Conservation (phyloP, 257 asterid species). For the Solanum pinnatisectum region DNA sequence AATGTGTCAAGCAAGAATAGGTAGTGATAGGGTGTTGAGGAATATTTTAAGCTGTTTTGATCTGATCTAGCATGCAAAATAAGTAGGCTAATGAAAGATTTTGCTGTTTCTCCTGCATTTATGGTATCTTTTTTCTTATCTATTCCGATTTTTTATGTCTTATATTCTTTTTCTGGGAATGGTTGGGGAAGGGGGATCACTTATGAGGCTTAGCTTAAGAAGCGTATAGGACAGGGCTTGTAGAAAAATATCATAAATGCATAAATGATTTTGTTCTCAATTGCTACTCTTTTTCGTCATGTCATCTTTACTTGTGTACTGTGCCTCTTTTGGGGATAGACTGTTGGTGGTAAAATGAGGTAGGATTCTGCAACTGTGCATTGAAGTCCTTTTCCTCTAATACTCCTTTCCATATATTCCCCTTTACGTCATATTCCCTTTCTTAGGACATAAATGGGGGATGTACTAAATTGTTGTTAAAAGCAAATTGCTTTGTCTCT, state of each 20-base stretch:
- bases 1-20: background rate
- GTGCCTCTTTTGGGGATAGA: background rate
- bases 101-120: background rate
- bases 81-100: background rate
- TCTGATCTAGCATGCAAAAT: background rate
- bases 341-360: background rate
- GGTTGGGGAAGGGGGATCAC: background rate
- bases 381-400: background rate
- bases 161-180: background rate
- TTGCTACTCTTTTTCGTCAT: background rate
- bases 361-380: background rate
- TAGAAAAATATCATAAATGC: background rate
- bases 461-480: background rate
- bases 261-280: background rate
- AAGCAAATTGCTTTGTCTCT: background rate
- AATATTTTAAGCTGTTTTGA: background rate
- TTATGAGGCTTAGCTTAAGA: background rate
- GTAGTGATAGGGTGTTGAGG: background rate
- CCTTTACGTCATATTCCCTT: background rate
- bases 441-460: background rate
- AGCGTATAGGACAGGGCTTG: background rate
- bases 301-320: background rate
- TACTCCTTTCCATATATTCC: background rate
- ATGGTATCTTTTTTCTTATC: background rate
- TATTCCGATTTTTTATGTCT: background rate